Base-by-base conservation (phyloP, 495 filamentous ascomycete genomes). In the Tuber calosporum region DNA sequence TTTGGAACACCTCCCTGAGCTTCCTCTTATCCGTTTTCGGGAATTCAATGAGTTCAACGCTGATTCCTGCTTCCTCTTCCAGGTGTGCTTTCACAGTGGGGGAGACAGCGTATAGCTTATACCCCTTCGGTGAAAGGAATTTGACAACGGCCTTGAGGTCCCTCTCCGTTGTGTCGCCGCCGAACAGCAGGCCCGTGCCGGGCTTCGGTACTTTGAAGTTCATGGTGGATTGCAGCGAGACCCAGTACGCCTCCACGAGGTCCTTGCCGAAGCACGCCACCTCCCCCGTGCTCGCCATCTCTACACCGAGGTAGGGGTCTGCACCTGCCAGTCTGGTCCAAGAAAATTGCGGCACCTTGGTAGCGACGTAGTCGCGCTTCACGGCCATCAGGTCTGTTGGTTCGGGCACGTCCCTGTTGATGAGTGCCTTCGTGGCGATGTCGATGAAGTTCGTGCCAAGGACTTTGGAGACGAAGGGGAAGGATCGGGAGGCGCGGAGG, bases 261-360 rank as follows among this genome's bases (percentile, higher is more conserved):
- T 97, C 86, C 85, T 93, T 96, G 75, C 95, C 95, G 85, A 99
- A 99, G 84, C 95, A 98, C 67, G 95, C 95, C 85, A 99, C 94
- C 85, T 99, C 95, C 82, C 95, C 95, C 36, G 95, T 99, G 80
- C 90, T 93, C 39, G 93, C 86, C 95, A 99, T 99, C 84, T 99
- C 95, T 66, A 99, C 95, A 67, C 95, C 94, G 58, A 99, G 88
- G 89, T 96, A 99, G 36, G 95, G 95, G 82, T 99, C 95, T 45
- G 95, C 95, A 74, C 95, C 95, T 53, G 95, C 94, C n/a, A 99
- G 89, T 85, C 95, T 91, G 71, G 95, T 98, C 95, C 95, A 99
- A 20, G 91, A 94, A 87, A 99, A 99, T 83, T 99, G 95, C 39
- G 95, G 92, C 41, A 98, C 96, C 86, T 99, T 99, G 82, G 93